Conservation (phyloP, 192 early-diverging fungal species). For the Coemansia sp. region DNA sequence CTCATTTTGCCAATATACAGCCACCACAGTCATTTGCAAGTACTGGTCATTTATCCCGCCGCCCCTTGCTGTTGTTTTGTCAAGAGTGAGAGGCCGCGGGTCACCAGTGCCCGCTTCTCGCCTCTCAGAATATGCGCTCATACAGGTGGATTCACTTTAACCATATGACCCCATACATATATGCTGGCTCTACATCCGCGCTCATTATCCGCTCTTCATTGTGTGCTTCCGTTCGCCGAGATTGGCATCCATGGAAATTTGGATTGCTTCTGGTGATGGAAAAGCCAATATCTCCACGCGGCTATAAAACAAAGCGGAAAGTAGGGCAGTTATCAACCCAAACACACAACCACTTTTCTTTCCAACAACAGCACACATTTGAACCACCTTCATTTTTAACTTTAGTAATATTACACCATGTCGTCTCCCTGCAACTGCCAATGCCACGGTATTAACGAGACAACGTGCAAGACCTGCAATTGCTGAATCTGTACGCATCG, state of each 20-base stretch:
- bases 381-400: background rate
- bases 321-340: background rate
- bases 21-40: background rate
- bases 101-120: background rate
- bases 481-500: no score
- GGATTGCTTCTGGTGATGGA: background rate
- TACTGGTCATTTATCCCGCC: background rate
- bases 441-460: conserved; percentile 12
- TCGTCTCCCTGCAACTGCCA: background rate
- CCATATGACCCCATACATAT: conserved; percentile 12
- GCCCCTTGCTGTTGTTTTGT: background rate
- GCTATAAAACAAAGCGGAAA: background rate
- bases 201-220: conserved; percentile 1
- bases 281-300: background rate
- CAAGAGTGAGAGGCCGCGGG: background rate
- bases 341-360: conserved; percentile 2
- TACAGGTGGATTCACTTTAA: background rate
- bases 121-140: background rate
- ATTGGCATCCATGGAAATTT: background rate
- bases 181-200: conserved; percentile 1
- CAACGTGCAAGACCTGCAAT: conserved; percentile 46
- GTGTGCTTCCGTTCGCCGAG: background rate
- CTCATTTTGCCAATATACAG: conserved; percentile 4
- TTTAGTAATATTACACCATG: background rate
- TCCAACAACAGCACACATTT: background rate